A percentile compares a stretch with the other conserved stretches of the same genome.
These are phyloP conservation scores for Collybia mongolica DNA, from an alignment of 768 basidiomycete species.

Conservation along the genomic window DNA sequence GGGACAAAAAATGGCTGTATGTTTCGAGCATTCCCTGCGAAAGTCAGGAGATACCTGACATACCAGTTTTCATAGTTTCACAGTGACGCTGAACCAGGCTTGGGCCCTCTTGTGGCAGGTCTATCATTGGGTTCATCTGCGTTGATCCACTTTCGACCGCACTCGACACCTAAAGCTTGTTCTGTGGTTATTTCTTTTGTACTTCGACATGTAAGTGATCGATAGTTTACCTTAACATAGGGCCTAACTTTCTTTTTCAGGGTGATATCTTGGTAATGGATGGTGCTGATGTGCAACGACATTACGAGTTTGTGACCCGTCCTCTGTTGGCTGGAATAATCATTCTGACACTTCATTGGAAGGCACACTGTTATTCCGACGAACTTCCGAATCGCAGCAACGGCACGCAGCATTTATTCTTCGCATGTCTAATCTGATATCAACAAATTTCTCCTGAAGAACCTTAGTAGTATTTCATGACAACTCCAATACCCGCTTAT, in stretches of 20 bases:
- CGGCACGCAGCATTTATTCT: constrained; percentile 62
- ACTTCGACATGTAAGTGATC: constrained; percentile 58
- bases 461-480: no score
- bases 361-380: constrained; percentile 76
- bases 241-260: constrained; percentile 29
- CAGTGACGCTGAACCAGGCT: constrained; percentile 71
- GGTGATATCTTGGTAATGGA: constrained; percentile 83
- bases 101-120: constrained; percentile 73
- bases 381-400: constrained; percentile 79
- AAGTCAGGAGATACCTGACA: not conserved
- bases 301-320: constrained; percentile 58
- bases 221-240: constrained; percentile 3
- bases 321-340: not conserved
- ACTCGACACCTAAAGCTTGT: constrained; percentile 28
- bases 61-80: constrained; percentile 55
- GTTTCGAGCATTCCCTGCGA: constrained; percentile 12
- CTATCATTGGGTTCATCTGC: constrained; percentile 77
- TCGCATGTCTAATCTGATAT: constrained; percentile 11
- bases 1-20: constrained; percentile 78
- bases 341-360: constrained; percentile 3
- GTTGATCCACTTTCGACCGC: constrained; percentile 74
- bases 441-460: no score
- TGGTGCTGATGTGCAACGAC: constrained; percentile 61
- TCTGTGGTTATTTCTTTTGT: constrained; percentile 50
- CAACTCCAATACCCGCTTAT: no score